Base-by-base conservation (phyloP, 352 stramenopile species). In the Phytopythium aichiense region DNA sequence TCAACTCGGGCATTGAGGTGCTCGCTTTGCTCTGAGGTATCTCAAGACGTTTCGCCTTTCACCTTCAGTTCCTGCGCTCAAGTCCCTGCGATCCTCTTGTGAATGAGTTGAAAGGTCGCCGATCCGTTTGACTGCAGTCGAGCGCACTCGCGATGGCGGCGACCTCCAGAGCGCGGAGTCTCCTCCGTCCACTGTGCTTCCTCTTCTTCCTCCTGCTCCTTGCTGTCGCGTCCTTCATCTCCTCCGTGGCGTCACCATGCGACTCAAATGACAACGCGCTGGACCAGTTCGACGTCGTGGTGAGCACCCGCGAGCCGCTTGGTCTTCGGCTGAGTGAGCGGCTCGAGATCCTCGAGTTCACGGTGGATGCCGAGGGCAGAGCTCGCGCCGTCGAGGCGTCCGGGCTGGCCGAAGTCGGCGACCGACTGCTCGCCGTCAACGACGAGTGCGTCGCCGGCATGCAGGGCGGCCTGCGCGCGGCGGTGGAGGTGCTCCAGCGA, bases 271-370 rank as follows among this genome's bases (percentile, higher is more conserved):
- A 38, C 0, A n/a, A 50, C 22, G 33, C 40, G 23, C 30, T 43
- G 61, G 69, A 85, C 51, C 74, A 87, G 64, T 89, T 87, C 38
- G 70, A 65, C 13, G 72, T 89, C 22, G 61, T 70, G 0, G 71
- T 88, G 49, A 37, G 60, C 20, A 72, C 71, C 7, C 70, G 52
- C 35, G 77, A 75, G 30, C 73, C 77, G 38, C 74, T 92, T 1
- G 84, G 81, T 2, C 42, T 89, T n/a, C 72, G 80, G 25, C 71
- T 91, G 48, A 82, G 71, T 56, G 77, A 88, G 23, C 77, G 73
- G 45, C 67, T 91, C 49, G 68, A 84, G 35, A 75, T 92, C 52
- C 65, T 91, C 23, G 81, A 84, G 55, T 92, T 92, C 54, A 59
- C 88, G 35, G 65, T 67, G 2, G 79, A 91, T 55, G 64, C 60